phyloP scores from a whole-genome alignment of 352 stramenopile species.

The Globisporangium barbulae region DNA sequence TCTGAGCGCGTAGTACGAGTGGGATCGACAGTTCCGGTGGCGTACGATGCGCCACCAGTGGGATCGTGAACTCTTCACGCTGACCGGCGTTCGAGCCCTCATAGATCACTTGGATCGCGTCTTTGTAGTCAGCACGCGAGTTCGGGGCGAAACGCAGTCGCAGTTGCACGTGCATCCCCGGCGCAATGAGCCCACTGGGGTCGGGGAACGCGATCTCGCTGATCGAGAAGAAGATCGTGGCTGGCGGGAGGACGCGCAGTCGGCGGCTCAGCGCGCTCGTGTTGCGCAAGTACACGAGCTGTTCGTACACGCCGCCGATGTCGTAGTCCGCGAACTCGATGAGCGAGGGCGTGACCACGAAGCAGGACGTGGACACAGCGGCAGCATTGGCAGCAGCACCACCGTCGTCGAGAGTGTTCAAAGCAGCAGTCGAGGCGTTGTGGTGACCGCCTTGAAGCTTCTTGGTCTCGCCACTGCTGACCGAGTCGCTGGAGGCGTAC shows the following conservation, averaged over 20 bases:
- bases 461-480: background rate
- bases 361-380: constrained; percentile 17
- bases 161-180: constrained; percentile 66
- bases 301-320: constrained; percentile 72
- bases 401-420: too few relatives aligned
- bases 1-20: constrained; percentile 45
- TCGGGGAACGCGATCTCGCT: constrained; percentile 48
- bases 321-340: constrained; percentile 73
- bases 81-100: constrained; percentile 29
- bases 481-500: constrained; percentile 16
- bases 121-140: constrained; percentile 73
- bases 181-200: constrained; percentile 54
- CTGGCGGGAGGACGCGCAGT: constrained; percentile 57
- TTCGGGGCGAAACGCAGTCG: constrained; percentile 62
- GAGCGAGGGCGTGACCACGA: constrained; percentile 48
- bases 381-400: background rate
- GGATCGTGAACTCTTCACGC: constrained; percentile 31
- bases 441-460: background rate
- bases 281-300: constrained; percentile 65
- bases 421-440: background rate
- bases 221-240: constrained; percentile 65
- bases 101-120: constrained; percentile 51
- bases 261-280: constrained; percentile 47
- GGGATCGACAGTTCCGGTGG: constrained; percentile 70
- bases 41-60: constrained; percentile 38